A percentile compares a stretch with the other conserved stretches of the same genome.
Evolutionary conservation across 2,329 filamentous ascomycete genomes (phyloP).

Genomic region (Aspergillus luchuensis): DNA sequence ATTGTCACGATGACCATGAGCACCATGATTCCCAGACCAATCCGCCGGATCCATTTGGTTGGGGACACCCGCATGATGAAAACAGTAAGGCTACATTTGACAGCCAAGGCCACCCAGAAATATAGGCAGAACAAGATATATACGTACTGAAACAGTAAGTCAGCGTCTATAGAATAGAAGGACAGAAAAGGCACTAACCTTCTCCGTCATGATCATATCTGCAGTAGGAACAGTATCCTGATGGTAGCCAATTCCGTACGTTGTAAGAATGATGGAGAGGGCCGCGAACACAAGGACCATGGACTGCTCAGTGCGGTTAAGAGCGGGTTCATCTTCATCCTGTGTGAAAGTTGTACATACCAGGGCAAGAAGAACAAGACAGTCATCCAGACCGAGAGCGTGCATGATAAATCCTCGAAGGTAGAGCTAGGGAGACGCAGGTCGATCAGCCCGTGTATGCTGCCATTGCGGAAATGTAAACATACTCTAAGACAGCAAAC

Average conservation of each 20-base stretch:
- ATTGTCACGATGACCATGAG: background rate
- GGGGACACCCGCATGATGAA: background rate
- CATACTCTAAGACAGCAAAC: conserved; percentile 6
- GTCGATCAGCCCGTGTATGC: background rate
- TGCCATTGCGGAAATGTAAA: background rate
- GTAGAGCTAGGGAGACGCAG: background rate
- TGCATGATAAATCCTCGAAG: background rate
- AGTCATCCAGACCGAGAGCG: background rate
- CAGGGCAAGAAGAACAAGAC: background rate
- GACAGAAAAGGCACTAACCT: background rate
- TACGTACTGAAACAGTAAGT: background rate
- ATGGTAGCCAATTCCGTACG: background rate
- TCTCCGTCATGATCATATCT: background rate
- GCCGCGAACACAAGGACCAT: background rate
- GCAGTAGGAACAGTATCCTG: background rate
- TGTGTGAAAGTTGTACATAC: background rate
- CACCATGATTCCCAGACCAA: background rate
- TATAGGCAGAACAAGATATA: background rate
- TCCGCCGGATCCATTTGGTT: background rate
- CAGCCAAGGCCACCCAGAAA: background rate
- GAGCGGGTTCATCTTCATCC: background rate
- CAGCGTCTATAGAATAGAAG: too few species aligned
- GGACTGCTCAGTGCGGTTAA: background rate
- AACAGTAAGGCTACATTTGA: conserved; percentile 1
- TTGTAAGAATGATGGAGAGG: background rate